Evolutionary conservation across 2,329 filamentous ascomycete species (phyloP).

Genomic region (Mollisiaceae sp.): DNA sequence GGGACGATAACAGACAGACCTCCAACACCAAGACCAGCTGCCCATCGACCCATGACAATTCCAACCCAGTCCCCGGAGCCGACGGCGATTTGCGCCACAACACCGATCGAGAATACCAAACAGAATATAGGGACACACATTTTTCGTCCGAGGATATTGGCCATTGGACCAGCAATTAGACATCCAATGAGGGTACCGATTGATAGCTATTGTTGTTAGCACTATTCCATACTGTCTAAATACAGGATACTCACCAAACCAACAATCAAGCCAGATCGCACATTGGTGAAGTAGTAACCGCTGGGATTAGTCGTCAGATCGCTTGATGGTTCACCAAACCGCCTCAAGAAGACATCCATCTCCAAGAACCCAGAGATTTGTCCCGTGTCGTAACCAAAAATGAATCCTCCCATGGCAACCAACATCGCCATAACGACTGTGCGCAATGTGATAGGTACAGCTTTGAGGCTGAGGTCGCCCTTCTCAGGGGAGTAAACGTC

Average conservation of each 20-base stretch:
- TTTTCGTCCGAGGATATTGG: slow-evolving; percentile 66
- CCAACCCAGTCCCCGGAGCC: slow-evolving; percentile 65
- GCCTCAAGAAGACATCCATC: slow-evolving; percentile 60
- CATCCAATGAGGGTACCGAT: slow-evolving; percentile 80
- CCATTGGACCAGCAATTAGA: slow-evolving; percentile 74
- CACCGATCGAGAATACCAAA: slow-evolving; percentile 65
- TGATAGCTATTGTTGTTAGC: slow-evolving; percentile 65
- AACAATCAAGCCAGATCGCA: slow-evolving; percentile 67
- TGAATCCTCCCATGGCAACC: slow-evolving; percentile 41
- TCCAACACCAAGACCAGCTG: slow-evolving; percentile 71
- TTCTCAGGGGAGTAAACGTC: slow-evolving; percentile 18
- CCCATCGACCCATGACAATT: slow-evolving; percentile 64
- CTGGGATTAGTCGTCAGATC: slow-evolving; percentile 33
- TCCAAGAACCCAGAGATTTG: slow-evolving; percentile 62
- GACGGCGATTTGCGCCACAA: slow-evolving; percentile 66
- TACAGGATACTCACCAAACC: slow-evolving; percentile 49
- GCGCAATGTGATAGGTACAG: slow-evolving; percentile 25
- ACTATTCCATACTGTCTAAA: slow-evolving; percentile 56
- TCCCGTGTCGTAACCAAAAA: slow-evolving; percentile 44
- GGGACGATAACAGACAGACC: slow-evolving; percentile 69
- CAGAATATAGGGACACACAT: slow-evolving; percentile 60
- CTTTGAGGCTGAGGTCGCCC: slow-evolving; percentile 13
- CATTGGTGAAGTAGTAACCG: slow-evolving; percentile 57
- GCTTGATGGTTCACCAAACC: slow-evolving; percentile 53
- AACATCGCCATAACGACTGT: slow-evolving; percentile 35